A percentile compares a stretch with the other conserved stretches of the same genome.
phyloP scores from a whole-genome alignment of 1,139 yeast genomes.

The Geotrichum bryndzae region DNA sequence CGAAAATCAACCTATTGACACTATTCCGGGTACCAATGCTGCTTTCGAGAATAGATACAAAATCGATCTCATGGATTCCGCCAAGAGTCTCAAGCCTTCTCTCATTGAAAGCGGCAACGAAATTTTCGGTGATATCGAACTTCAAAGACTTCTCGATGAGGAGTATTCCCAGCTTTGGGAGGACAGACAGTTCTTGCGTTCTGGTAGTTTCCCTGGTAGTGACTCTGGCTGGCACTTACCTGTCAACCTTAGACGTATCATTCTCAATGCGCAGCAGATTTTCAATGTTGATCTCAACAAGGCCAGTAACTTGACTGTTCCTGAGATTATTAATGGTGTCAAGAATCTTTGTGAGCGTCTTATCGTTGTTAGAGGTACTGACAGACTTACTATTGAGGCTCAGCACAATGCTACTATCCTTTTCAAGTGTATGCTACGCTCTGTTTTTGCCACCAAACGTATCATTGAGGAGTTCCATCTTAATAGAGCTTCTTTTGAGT shows the following conservation, averaged over 20 bases:
- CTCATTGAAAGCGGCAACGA: slow-evolving; percentile 85
- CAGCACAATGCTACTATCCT: slow-evolving; percentile 87
- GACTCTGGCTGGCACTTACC: slow-evolving; percentile 97
- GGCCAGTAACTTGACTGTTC: slow-evolving; percentile 83
- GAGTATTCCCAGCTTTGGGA: slow-evolving; percentile 71
- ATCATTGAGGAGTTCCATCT: slow-evolving; percentile 86
- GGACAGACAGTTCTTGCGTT: slow-evolving; percentile 78
- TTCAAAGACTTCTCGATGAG: slow-evolving; percentile 74
- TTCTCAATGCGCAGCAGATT: slow-evolving; percentile 95
- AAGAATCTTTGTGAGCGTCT: slow-evolving; percentile 60
- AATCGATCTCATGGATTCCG: slow-evolving; percentile 75
- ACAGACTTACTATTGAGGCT: slow-evolving; percentile 70
- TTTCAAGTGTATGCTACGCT: slow-evolving; percentile 86
- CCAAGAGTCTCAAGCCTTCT: slow-evolving; percentile 57
- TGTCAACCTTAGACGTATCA: slow-evolving; percentile 90
- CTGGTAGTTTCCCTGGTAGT: slow-evolving; percentile 80
- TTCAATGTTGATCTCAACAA: slow-evolving; percentile 88
- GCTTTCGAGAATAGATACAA: slow-evolving; percentile 80
- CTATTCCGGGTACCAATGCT: slow-evolving; percentile 86
- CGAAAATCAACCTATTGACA: slow-evolving; percentile 93
- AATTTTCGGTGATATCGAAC: slow-evolving; percentile 79
- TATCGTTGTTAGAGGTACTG: slow-evolving; percentile 76
- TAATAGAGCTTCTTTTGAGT: slow-evolving; percentile 80
- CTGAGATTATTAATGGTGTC: slow-evolving; percentile 74
- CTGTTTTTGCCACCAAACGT: slow-evolving; percentile 86